These are phyloP conservation scores for Fusarium zealandicum DNA, from an alignment of 2,329 filamentous ascomycete genomes.

Conservation along the genomic window DNA sequence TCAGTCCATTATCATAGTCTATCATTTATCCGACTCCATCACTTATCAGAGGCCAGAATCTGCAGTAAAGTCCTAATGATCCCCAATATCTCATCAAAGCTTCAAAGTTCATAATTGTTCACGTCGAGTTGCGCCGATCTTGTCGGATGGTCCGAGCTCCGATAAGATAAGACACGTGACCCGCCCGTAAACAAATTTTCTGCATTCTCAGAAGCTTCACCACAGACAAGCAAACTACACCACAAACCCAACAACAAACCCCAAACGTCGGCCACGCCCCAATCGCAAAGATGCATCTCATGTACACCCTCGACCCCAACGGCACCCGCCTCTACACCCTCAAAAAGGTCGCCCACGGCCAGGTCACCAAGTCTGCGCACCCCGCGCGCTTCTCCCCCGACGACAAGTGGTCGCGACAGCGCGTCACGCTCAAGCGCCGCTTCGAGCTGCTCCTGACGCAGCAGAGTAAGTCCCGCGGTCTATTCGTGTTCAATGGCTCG, in stretches of 20 bases:
- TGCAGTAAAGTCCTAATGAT: too few relatives aligned
- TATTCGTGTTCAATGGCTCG: background rate
- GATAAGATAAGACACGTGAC: conserved; percentile 40
- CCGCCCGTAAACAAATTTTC: conserved; percentile 25
- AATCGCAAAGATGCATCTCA: conserved; percentile 61
- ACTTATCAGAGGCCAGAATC: too few relatives aligned
- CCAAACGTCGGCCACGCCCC: background rate
- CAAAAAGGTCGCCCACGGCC: conserved; percentile 83
- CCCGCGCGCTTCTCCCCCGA: conserved; percentile 96
- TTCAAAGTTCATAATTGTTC: too few relatives aligned
- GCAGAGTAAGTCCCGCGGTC: conserved; percentile 63
- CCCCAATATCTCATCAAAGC: too few relatives aligned
- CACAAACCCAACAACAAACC: background rate
- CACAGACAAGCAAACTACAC: conserved; percentile 4
- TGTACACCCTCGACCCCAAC: conserved; percentile 83
- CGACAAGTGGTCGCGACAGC: conserved; percentile 97
- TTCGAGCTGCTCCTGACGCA: conserved; percentile 89
- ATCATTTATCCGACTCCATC: too few relatives aligned
- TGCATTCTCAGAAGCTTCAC: conserved; percentile 7
- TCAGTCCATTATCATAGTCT: too few relatives aligned
- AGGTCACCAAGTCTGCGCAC: conserved; percentile 95
- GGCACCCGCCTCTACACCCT: conserved; percentile 95
- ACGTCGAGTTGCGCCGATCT: background rate
- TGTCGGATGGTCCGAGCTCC: background rate
- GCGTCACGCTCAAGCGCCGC: conserved; percentile 92